Evolutionary conservation across 495 filamentous ascomycete genomes (phyloP).

Genomic region (Margaritispora aquatica): DNA sequence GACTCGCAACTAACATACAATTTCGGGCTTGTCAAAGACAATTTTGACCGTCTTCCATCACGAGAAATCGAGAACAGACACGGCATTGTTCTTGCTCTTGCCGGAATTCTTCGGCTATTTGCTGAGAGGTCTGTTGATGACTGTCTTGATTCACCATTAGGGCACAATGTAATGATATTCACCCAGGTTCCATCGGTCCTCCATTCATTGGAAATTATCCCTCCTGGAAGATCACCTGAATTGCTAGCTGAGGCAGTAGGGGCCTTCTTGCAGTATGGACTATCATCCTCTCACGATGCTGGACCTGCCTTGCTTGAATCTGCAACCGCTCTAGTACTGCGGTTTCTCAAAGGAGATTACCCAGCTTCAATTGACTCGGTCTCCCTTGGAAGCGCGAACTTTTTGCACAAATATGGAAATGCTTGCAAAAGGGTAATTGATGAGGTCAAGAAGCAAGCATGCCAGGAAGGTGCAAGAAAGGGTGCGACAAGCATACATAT

Average conservation of each 20-base stretch:
- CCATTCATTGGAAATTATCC: neutral
- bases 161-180: too few relatives aligned
- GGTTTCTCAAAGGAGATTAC: constrained; percentile 41
- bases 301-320: neutral
- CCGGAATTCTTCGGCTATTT: constrained; percentile 15
- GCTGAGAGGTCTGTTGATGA: too few relatives aligned
- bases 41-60: neutral
- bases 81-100: constrained; percentile 58
- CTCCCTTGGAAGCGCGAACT: constrained; percentile 33
- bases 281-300: too few relatives aligned
- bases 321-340: too few relatives aligned
- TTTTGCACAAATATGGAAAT: neutral
- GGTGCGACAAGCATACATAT: neutral
- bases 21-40: neutral
- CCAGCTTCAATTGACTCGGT: constrained; percentile 41
- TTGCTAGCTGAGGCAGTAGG: neutral
- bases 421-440: neutral
- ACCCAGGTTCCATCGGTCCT: too few relatives aligned
- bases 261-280: neutral
- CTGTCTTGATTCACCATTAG: too few relatives aligned
- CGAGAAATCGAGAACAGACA: constrained; percentile 63
- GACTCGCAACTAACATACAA: neutral
- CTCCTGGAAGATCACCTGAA: neutral
- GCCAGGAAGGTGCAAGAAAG: neutral
- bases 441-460: neutral